Percentiles rank a stretch among this genome's conserved stretches.
These are phyloP conservation scores for Scheffersomyces lignicola DNA, from an alignment of 1,139 yeast genomes.

Conservation along the genomic window DNA sequence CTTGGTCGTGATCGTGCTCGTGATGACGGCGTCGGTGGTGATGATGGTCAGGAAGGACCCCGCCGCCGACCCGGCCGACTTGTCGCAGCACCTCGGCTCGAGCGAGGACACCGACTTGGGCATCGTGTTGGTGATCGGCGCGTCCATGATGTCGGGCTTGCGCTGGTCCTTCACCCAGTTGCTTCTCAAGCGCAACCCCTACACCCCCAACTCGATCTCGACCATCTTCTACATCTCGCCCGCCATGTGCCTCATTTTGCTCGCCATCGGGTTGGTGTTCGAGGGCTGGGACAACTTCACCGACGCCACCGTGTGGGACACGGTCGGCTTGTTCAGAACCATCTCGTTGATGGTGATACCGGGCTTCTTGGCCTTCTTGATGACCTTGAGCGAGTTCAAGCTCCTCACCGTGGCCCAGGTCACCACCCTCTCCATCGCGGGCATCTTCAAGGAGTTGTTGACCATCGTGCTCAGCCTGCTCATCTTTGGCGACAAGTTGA, in stretches of 20 bases:
- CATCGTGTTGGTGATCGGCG: constrained; percentile 67
- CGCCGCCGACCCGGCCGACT: constrained; percentile 11
- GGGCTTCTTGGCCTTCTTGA: constrained; percentile 81
- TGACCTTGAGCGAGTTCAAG: constrained; percentile 89
- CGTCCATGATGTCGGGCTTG: constrained; percentile 82
- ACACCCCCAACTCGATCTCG: constrained; percentile 71
- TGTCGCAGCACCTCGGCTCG: constrained; percentile 9
- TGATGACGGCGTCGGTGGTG: constrained; percentile 81
- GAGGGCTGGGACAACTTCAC: constrained; percentile 65
- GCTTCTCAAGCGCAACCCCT: constrained; percentile 56
- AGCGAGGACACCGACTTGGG: constrained; percentile 46
- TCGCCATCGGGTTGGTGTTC: constrained; percentile 57
- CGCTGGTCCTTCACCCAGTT: constrained; percentile 95
- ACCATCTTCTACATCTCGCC: constrained; percentile 87
- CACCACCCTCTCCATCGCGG: constrained; percentile 84
- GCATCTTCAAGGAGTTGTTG: constrained; percentile 86
- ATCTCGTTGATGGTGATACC: constrained; percentile 67
- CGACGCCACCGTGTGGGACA: constrained; percentile 60
- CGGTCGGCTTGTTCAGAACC: constrained; percentile 56
- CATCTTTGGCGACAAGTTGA: constrained; percentile 73
- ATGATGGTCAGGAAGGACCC: constrained; percentile 70
- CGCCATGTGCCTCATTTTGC: constrained; percentile 65
- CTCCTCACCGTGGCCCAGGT: constrained; percentile 82
- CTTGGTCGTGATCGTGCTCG: constrained; percentile 62
- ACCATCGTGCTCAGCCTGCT: constrained; percentile 73